Conservation (phyloP, 371 early-diverging fungal species). For the Polyrhizophydium stewartii region DNA sequence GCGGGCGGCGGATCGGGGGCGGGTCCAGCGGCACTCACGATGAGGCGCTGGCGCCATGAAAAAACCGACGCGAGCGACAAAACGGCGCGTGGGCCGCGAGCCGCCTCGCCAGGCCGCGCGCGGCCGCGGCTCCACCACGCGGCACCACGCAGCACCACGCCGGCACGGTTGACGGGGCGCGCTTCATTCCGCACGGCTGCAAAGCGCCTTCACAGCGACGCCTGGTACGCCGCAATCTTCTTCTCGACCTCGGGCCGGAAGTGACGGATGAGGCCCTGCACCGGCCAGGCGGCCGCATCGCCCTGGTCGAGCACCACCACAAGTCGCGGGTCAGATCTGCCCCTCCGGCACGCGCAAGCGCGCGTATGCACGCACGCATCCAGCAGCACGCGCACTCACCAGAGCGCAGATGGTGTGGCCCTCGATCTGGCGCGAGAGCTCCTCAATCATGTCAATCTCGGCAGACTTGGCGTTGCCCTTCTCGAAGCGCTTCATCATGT, state of each 20-base stretch:
- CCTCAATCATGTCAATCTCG: constrained; percentile 90
- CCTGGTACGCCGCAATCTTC: constrained; percentile 47
- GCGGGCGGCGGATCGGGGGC: no score
- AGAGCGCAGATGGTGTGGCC: constrained; percentile 98
- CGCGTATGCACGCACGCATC: neutral
- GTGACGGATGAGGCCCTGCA: constrained; percentile 91
- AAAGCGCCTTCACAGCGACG: no score
- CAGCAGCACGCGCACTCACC: constrained; percentile 20
- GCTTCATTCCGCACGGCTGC: no score
- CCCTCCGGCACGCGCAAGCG: neutral
- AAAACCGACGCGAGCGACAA: no score
- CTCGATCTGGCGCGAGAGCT: constrained; percentile 93
- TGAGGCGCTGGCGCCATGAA: no score
- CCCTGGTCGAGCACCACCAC: constrained; percentile 42
- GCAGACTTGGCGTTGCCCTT: constrained; percentile 75
- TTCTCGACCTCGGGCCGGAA: constrained; percentile 91
- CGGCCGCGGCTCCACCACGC: no score
- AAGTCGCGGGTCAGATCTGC: neutral
- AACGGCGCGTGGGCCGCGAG: no score
- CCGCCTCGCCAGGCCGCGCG: no score
- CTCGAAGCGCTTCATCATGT: constrained; percentile 95
- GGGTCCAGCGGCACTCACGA: no score
- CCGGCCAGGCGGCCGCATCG: constrained; percentile 98
- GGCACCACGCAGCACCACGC: no score
- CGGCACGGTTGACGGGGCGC: no score